Evolutionary conservation across 202 grass and related monocot genomes (phyloP).

Genomic region (Elaeis oleifera): DNA sequence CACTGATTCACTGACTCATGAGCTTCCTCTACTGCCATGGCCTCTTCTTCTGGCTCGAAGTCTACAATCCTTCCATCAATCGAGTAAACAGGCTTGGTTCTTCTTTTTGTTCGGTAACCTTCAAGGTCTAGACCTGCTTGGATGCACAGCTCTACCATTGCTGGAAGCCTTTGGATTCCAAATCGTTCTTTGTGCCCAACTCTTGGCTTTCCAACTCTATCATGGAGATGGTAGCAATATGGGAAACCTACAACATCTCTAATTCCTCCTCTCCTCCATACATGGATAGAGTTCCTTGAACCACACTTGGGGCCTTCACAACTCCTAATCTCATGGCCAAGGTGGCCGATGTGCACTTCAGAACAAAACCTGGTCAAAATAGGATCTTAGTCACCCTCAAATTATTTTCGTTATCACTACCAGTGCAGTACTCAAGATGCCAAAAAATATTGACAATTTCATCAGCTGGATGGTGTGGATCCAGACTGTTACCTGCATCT

Average conservation of each 20-base stretch:
- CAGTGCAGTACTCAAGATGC: too few relatives aligned
- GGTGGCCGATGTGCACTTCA: slow-evolving; percentile 43
- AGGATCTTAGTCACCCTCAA: too few relatives aligned
- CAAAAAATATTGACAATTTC: too few relatives aligned
- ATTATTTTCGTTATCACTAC: too few relatives aligned
- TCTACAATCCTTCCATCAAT: slow-evolving; percentile 58
- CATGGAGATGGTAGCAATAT: slow-evolving; percentile 69
- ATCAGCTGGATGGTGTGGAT: neutral
- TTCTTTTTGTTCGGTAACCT: slow-evolving; percentile 48
- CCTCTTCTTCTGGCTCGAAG: slow-evolving; percentile 32
- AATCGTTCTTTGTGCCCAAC: slow-evolving; percentile 68
- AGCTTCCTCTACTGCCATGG: neutral
- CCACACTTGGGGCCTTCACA: slow-evolving; percentile 49
- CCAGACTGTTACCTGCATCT: slow-evolving; percentile 31
- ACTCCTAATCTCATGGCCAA: slow-evolving; percentile 48
- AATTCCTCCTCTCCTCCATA: slow-evolving; percentile 35
- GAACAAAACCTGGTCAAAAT: slow-evolving; percentile 34
- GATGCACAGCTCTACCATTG: slow-evolving; percentile 64
- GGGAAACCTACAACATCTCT: slow-evolving; percentile 43
- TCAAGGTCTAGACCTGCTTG: slow-evolving; percentile 48
- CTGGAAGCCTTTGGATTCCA: slow-evolving; percentile 33
- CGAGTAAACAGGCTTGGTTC: slow-evolving; percentile 47
- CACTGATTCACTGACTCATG: neutral
- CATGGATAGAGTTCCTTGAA: slow-evolving; percentile 50
- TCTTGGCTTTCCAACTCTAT: slow-evolving; percentile 44